phyloP scores from a whole-genome alignment of 345 rosid species.

The Aquilaria sinensis region DNA sequence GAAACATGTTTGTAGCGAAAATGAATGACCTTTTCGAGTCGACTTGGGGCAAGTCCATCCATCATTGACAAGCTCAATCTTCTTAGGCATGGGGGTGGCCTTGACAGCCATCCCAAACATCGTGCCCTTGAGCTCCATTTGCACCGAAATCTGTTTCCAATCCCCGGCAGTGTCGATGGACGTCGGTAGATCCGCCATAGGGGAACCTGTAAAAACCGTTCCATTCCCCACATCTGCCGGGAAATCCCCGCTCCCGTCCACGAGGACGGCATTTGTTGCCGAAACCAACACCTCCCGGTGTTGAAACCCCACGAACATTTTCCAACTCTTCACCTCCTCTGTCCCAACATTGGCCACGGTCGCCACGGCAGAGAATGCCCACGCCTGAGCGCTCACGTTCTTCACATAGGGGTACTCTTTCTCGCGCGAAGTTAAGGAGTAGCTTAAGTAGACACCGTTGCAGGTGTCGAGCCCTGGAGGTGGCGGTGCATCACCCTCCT shows the following conservation, averaged over 20 bases:
- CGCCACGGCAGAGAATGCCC: conserved; percentile 71
- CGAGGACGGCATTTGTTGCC: conserved; percentile 35
- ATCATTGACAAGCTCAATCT: conserved; percentile 48
- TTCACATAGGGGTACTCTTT: conserved; percentile 59
- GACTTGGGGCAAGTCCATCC: conserved; percentile 66
- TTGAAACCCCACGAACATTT: conserved; percentile 64
- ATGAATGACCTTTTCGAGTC: conserved; percentile 32
- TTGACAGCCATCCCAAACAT: conserved; percentile 60
- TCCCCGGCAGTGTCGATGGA: conserved; percentile 85
- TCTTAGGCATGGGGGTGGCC: conserved; percentile 65
- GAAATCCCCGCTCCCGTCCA: conserved; percentile 49
- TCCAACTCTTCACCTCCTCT: conserved; percentile 71
- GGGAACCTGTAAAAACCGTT: conserved; percentile 52
- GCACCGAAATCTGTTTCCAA: conserved; percentile 47
- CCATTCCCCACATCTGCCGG: conserved; percentile 72
- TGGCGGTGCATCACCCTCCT: conserved; percentile 16
- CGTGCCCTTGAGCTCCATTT: conserved; percentile 59
- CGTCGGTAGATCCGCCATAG: conserved; percentile 56
- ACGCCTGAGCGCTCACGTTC: conserved; percentile 75
- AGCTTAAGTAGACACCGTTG: conserved; percentile 64
- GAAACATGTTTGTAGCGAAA: background rate
- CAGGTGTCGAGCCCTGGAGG: conserved; percentile 54
- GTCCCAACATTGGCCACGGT: conserved; percentile 54
- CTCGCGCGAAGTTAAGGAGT: conserved; percentile 46
- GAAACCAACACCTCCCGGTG: conserved; percentile 65